Conservation (phyloP, 1,284 basidiomycete species). For the Boletellus sp. region DNA sequence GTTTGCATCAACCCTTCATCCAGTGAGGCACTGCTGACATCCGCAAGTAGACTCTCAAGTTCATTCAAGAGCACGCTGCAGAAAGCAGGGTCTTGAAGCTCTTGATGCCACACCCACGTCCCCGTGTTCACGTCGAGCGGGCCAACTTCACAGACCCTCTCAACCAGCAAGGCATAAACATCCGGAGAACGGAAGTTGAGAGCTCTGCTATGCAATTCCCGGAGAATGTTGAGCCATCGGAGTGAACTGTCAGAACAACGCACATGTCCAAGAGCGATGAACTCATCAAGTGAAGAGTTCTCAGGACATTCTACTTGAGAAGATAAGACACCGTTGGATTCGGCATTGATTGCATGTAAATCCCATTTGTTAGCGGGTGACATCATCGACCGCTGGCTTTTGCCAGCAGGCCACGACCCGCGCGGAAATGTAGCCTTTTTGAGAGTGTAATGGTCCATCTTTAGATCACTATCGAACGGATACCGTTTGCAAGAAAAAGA, state of each 20-base stretch:
- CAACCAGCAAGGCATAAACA: constrained; percentile 38
- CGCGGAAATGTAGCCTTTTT: too few species aligned
- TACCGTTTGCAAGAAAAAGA: too few species aligned
- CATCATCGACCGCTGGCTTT: too few species aligned
- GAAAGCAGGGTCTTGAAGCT: constrained; percentile 31
- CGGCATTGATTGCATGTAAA: constrained; percentile 15
- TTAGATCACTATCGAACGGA: too few species aligned
- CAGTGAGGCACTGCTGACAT: constrained; percentile 37
- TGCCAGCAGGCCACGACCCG: too few species aligned
- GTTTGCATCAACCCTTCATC: constrained; percentile 34
- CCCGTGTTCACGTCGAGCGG: constrained; percentile 11
- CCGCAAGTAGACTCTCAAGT: constrained; percentile 25
- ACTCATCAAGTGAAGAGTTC: constrained; percentile 39
- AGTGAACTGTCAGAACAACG: constrained; percentile 34
- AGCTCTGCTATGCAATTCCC: not conserved
- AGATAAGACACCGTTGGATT: constrained; percentile 39
- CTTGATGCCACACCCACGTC: constrained; percentile 31
- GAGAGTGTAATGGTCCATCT: too few species aligned
- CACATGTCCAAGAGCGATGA: constrained; percentile 38
- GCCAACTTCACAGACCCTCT: constrained; percentile 42
- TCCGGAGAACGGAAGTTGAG: constrained; percentile 31
- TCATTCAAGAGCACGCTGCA: constrained; percentile 32
- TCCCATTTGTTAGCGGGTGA: not conserved
- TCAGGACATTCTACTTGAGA: constrained; percentile 35
- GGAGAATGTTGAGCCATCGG: not conserved